These are phyloP conservation scores for Agrocybe praecox DNA, from an alignment of 768 basidiomycete genomes.

Conservation along the genomic window DNA sequence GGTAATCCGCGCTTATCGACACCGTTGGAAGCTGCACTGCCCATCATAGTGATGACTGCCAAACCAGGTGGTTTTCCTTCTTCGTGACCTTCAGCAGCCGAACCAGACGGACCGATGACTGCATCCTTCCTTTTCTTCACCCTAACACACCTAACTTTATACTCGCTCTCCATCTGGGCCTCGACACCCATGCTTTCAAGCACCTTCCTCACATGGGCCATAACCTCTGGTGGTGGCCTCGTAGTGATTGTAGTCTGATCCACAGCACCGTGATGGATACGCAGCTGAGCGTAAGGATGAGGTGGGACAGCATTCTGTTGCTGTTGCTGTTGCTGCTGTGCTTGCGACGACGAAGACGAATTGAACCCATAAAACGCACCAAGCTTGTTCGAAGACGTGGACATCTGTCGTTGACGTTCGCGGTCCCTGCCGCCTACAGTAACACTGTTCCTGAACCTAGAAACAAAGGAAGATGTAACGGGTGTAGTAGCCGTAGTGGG, in stretches of 20 bases:
- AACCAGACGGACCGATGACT: constrained; percentile 42
- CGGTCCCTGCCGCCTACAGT: constrained; percentile 38
- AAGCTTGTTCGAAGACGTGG: neutral
- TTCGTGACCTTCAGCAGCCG: constrained; percentile 30
- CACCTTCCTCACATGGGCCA: constrained; percentile 80
- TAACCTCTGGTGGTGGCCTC: constrained; percentile 81
- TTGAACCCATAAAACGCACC: neutral
- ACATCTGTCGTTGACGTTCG: neutral
- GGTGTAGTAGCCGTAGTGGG: constrained; percentile 10
- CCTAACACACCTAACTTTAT: constrained; percentile 85
- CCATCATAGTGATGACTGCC: constrained; percentile 77
- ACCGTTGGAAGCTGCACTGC: constrained; percentile 84
- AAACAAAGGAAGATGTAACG: constrained; percentile 41
- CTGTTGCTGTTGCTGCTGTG: neutral
- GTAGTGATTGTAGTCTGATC: constrained; percentile 90
- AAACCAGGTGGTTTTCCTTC: constrained; percentile 36
- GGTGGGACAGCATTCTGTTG: neutral
- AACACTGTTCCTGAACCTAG: constrained; percentile 52
- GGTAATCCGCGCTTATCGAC: constrained; percentile 92
- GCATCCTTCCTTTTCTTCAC: constrained; percentile 68
- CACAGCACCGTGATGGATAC: constrained; percentile 90
- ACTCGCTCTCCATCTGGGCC: constrained; percentile 86
- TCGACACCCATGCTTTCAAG: constrained; percentile 91
- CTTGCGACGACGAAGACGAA: neutral
- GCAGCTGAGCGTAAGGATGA: constrained; percentile 46